phyloP scores from a whole-genome alignment of 1,284 basidiomycete species.

The Golubevia pallescens region DNA sequence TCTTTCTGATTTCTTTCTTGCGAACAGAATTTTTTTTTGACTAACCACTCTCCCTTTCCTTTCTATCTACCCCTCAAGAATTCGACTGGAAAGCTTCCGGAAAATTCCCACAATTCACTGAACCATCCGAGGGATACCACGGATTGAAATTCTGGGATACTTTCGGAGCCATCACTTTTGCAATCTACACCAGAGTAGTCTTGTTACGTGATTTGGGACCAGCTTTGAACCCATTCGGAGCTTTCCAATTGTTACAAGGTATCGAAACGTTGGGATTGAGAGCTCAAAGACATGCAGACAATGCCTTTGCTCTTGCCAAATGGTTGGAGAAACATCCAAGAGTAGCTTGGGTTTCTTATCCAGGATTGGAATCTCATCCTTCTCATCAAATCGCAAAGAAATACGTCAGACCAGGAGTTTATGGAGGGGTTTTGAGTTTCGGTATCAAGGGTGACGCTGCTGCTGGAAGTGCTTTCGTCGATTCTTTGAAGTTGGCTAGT shows the following conservation, averaged over 20 bases:
- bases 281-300: conserved; percentile 77
- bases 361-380: conserved; percentile 74
- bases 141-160: conserved; percentile 71
- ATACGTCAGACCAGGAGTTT: conserved; percentile 66
- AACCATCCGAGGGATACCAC: conserved; percentile 83
- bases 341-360: conserved; percentile 82
- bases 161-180: conserved; percentile 77
- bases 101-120: conserved; percentile 81
- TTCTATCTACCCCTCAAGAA: conserved; percentile 51
- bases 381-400: conserved; percentile 72
- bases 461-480: conserved; percentile 74
- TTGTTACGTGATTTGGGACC: conserved; percentile 81
- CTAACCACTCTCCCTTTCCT: neutral
- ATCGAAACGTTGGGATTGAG: conserved; percentile 84
- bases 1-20: too few relatives aligned
- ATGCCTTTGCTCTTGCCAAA: conserved; percentile 76
- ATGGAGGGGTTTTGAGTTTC: conserved; percentile 82
- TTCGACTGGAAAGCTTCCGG: conserved; percentile 82
- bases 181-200: conserved; percentile 76
- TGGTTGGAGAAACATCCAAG: conserved; percentile 76
- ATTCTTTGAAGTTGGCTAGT: conserved; percentile 76
- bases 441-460: conserved; percentile 99
- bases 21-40: neutral
- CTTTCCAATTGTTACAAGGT: conserved; percentile 83
- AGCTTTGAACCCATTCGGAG: conserved; percentile 78